These are phyloP conservation scores for Cyclotella atomus DNA, from an alignment of 108 stramenopile species.

Conservation along the genomic window DNA sequence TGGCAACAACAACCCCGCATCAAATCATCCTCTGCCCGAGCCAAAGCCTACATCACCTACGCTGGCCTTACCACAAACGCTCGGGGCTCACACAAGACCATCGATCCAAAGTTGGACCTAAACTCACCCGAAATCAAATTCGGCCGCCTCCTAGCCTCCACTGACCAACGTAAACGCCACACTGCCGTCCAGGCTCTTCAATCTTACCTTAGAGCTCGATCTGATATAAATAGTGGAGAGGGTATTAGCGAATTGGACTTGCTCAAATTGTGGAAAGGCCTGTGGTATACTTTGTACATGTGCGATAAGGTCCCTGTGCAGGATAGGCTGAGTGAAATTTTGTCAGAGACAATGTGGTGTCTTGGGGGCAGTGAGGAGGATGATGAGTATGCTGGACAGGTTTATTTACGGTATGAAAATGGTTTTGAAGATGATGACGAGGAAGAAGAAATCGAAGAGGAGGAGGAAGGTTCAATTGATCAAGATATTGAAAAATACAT, in stretches of 20 bases:
- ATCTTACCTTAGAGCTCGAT: conserved; percentile 67
- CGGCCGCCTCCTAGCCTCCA: conserved; percentile 71
- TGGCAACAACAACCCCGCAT: conserved; percentile 91
- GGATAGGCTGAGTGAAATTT: conserved; percentile 76
- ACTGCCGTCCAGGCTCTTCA: conserved; percentile 69
- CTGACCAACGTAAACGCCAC: conserved; percentile 79
- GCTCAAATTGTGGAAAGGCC: conserved; percentile 92
- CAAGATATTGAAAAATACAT: neutral
- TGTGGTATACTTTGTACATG: conserved; percentile 94
- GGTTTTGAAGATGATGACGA: conserved; percentile 15
- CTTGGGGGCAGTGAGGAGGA: conserved; percentile 88
- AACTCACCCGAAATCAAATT: conserved; percentile 81
- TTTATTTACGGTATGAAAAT: conserved; percentile 55
- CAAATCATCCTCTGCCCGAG: conserved; percentile 70
- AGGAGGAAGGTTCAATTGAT: conserved; percentile 13
- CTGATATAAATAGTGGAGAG: conserved; percentile 53
- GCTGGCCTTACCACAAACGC: conserved; percentile 57
- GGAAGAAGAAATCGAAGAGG: conserved; percentile 29
- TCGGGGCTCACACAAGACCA: conserved; percentile 24
- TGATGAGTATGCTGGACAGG: conserved; percentile 82
- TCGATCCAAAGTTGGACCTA: conserved; percentile 70
- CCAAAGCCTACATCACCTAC: conserved; percentile 70
- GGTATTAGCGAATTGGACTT: conserved; percentile 88
- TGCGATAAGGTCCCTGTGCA: conserved; percentile 90
- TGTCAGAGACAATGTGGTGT: conserved; percentile 86